Percentiles rank a stretch among this genome's conserved stretches.
Conservation (phyloP, 1,284 basidiomycete genomes). For the Malassezia vespertilionis region DNA sequence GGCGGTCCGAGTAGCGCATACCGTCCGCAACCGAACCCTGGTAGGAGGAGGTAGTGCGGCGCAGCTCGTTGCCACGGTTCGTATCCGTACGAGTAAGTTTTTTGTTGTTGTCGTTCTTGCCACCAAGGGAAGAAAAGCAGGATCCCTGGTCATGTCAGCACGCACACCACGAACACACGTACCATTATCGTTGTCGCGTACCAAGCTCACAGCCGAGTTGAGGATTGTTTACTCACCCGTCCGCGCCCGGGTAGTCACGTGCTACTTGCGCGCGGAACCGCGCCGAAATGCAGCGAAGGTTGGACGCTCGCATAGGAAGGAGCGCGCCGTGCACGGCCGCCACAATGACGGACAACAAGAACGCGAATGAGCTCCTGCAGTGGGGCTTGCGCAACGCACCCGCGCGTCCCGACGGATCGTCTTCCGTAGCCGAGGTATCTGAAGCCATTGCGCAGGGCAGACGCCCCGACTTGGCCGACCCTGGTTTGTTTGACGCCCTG, state of each 20-base stretch:
- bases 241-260: not conserved
- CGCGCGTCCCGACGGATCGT: slow-evolving; percentile 2
- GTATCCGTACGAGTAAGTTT: slow-evolving; percentile 46
- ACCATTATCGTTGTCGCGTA: no score
- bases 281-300: not conserved
- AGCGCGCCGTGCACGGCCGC: not conserved
- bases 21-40: slow-evolving; percentile 44
- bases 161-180: not conserved
- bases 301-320: not conserved
- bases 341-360: slow-evolving; percentile 31
- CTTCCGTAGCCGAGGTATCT: slow-evolving; percentile 28
- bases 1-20: slow-evolving; percentile 47
- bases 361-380: slow-evolving; percentile 39
- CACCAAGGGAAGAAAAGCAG: slow-evolving; percentile 31
- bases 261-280: not conserved
- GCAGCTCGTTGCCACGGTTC: slow-evolving; percentile 43
- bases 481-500: slow-evolving; percentile 34
- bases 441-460: slow-evolving; percentile 31
- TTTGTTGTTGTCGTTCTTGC: slow-evolving; percentile 31
- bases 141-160: slow-evolving; percentile 23
- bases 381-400: slow-evolving; percentile 33
- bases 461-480: slow-evolving; percentile 39
- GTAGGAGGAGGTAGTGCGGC: slow-evolving; percentile 46
- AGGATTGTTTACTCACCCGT: no score
- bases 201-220: no score